phyloP scores from a whole-genome alignment of 2,329 filamentous ascomycete genomes.

The Pseudocercospora fuligena region DNA sequence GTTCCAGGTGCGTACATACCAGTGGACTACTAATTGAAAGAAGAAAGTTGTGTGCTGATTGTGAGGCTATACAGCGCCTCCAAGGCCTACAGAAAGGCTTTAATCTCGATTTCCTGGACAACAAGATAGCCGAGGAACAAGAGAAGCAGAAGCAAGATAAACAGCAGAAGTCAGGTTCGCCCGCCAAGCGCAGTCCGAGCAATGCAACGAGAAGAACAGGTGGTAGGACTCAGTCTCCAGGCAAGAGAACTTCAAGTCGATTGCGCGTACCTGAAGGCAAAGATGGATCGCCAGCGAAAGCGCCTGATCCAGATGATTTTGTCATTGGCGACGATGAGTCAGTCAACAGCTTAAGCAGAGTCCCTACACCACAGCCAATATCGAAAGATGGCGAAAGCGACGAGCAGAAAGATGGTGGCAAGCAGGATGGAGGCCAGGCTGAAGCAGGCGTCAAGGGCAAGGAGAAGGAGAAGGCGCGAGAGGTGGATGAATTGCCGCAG shows the following conservation, averaged over 20 bases:
- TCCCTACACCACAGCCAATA: slow-evolving; percentile 61
- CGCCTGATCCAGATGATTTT: slow-evolving; percentile 84
- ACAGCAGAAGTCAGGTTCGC: slow-evolving; percentile 21
- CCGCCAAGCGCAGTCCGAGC: slow-evolving; percentile 47
- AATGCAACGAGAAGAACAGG: slow-evolving; percentile 51
- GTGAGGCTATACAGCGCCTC: slow-evolving; percentile 2
- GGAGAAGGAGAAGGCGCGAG: slow-evolving; percentile 37
- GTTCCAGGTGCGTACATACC: slow-evolving; percentile 21
- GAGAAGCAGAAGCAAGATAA: slow-evolving; percentile 66
- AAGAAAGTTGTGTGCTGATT: neutral
- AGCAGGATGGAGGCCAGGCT: slow-evolving; percentile 36
- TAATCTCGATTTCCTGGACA: slow-evolving; percentile 45
- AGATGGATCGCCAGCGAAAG: slow-evolving; percentile 39
- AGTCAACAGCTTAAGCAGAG: slow-evolving; percentile 62
- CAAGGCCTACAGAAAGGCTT: slow-evolving; percentile 42
- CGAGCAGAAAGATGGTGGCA: slow-evolving; percentile 24
- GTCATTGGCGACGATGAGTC: slow-evolving; percentile 83
- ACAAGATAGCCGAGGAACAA: slow-evolving; percentile 88
- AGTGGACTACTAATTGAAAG: neutral
- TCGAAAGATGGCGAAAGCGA: slow-evolving; percentile 41
- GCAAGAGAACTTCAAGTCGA: slow-evolving; percentile 32
- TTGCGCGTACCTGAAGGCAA: slow-evolving; percentile 32
- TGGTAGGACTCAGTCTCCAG: slow-evolving; percentile 40
- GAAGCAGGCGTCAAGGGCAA: slow-evolving; percentile 36
- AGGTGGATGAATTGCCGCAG: slow-evolving; percentile 64